A percentile compares a stretch with the other conserved stretches of the same genome.
phyloP scores from a whole-genome alignment of 2,329 filamentous ascomycete genomes.

The Colletotrichum sp. region DNA sequence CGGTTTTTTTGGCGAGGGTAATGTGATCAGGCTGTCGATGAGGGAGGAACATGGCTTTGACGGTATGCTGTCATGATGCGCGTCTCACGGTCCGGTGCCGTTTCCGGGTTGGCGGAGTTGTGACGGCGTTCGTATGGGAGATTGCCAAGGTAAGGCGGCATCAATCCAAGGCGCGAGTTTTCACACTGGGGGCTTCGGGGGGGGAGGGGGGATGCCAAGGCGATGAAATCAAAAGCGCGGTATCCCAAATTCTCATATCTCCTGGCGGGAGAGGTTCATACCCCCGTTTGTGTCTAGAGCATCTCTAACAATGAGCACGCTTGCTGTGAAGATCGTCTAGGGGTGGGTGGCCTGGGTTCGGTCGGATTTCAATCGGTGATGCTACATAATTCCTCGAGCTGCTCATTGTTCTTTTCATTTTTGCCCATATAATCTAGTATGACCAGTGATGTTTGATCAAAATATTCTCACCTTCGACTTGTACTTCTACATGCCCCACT shows the following conservation, averaged over 20 bases:
- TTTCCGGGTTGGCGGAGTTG: background rate
- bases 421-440: background rate
- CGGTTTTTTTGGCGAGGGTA: background rate
- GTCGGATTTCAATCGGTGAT: background rate
- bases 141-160: background rate
- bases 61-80: background rate
- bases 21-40: background rate
- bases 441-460: background rate
- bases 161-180: background rate
- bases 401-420: background rate
- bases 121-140: background rate
- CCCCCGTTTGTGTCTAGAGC: background rate
- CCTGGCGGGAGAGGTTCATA: background rate
- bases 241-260: background rate
- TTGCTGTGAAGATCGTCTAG: background rate
- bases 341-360: background rate
- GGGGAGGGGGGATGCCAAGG: background rate
- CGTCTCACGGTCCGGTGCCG: background rate
- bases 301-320: background rate
- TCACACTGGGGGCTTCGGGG: background rate
- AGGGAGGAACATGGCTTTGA: background rate
- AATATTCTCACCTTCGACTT: background rate
- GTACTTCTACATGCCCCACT: background rate
- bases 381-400: background rate
- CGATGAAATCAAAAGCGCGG: background rate